Evolutionary conservation across 192 early-diverging fungal species (phyloP).

Genomic region (Podila clonocystis): DNA sequence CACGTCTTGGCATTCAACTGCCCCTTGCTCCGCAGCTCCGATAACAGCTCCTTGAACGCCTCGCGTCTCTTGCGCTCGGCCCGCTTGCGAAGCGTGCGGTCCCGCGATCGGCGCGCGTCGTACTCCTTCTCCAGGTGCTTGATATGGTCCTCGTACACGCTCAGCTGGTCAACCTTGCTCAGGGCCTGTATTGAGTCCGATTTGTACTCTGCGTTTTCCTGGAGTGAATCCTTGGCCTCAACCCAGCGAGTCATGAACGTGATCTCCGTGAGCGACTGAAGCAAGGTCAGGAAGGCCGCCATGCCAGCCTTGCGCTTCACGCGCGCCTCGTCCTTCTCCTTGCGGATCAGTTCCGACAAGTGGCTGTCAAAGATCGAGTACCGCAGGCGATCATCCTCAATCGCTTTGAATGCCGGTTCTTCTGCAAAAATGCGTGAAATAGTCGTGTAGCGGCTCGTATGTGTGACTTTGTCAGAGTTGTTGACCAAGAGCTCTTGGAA

Average conservation of each 20-base stretch:
- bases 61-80: constrained; percentile 81
- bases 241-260: constrained; percentile 68
- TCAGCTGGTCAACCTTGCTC: constrained; percentile 84
- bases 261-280: constrained; percentile 66
- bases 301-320: constrained; percentile 68
- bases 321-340: constrained; percentile 76
- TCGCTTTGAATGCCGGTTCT: constrained; percentile 68
- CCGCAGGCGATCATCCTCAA: constrained; percentile 69
- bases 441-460: constrained; percentile 38
- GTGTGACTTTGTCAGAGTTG: constrained; percentile 34
- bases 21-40: constrained; percentile 63
- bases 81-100: constrained; percentile 58
- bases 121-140: constrained; percentile 69
- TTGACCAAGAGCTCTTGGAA: constrained; percentile 15
- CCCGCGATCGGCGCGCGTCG: constrained; percentile 55
- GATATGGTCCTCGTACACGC: constrained; percentile 84
- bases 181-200: constrained; percentile 67
- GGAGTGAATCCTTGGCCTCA: constrained; percentile 61
- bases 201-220: constrained; percentile 60
- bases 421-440: constrained; percentile 65
- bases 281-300: constrained; percentile 65
- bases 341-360: constrained; percentile 67
- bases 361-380: constrained; percentile 78
- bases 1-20: constrained; percentile 75
- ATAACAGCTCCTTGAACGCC: constrained; percentile 73